Percentiles rank a stretch among this genome's conserved stretches.
These are phyloP conservation scores for Mycena haematopus DNA, from an alignment of 768 basidiomycete species.

Conservation along the genomic window DNA sequence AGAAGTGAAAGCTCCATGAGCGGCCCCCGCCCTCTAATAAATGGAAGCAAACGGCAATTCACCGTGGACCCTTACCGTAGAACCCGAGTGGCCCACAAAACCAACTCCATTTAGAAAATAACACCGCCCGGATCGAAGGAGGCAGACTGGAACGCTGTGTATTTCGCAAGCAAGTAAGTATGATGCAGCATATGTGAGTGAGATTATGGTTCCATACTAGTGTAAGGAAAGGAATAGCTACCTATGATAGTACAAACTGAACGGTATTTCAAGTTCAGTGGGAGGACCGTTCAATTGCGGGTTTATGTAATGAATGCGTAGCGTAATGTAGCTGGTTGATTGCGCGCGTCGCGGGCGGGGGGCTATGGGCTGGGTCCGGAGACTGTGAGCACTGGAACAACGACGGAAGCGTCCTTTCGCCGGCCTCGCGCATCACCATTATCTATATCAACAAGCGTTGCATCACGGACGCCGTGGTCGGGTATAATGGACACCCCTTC, in stretches of 20 bases:
- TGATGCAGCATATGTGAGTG: neutral
- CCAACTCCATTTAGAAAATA: neutral
- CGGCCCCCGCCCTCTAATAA: neutral
- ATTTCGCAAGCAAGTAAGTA: neutral
- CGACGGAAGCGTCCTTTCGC: neutral
- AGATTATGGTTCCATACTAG: neutral
- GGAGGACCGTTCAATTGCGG: too few relatives aligned
- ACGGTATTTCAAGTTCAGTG: too few relatives aligned
- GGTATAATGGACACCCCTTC: slow-evolving; percentile 11
- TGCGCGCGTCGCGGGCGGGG: neutral
- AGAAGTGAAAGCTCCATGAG: neutral
- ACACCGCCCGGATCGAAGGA: neutral
- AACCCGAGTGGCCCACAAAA: slow-evolving; percentile 4
- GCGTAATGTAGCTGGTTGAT: neutral
- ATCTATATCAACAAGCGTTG: slow-evolving; percentile 20
- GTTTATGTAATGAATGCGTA: neutral
- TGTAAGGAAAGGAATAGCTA: neutral
- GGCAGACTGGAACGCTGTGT: neutral
- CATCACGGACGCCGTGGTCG: slow-evolving; percentile 26
- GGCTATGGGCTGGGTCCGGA: slow-evolving; percentile 18
- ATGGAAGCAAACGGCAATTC: neutral
- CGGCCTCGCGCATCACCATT: neutral
- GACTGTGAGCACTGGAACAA: slow-evolving; percentile 17
- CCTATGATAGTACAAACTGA: slow-evolving; percentile 10
- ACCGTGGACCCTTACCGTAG: slow-evolving; percentile 1